Evolutionary conservation across 2,329 filamentous ascomycete species (phyloP), one percentile per base, ranked within the genome.

Genomic region (Penicillium hesseltinei): DNA sequence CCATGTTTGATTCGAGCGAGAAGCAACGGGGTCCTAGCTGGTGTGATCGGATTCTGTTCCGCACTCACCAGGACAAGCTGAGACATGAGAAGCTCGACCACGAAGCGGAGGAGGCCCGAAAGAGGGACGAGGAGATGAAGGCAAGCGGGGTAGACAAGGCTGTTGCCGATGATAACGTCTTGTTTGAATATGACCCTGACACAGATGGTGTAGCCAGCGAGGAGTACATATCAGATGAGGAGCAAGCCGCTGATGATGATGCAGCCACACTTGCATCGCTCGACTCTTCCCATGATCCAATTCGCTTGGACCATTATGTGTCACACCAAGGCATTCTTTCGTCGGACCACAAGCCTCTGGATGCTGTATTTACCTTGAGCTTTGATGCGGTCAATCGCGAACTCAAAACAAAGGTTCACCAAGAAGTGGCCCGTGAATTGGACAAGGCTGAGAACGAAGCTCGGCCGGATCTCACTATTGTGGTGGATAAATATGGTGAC

Each of bases 291-390:
- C 75, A 81, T 29, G 82, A 85, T 56, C 76, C 79, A 45, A 78
- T 87, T 29, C 68, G 73, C 25, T 73, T 87, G n/a, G 79, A 85
- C 52, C 80, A 89, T 57, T 99, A 99, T 71, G 86, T 87, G 0
- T 93, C 92, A 0, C 91, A 97, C 68, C 94, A 97, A 73, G 84
- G 89, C 19, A 88, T 99, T 25, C 84, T 90, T 17, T 96, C 93
- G 0, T 97, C 93, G 0, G 94, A 99, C 67, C 94, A 99, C 75
- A 99, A 99, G 72, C 95, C 94, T 0, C 78, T 99, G 2, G 85
- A 88, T 57, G 91, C 92, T 0, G 79, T 92, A 0, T 97, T 97
- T 69, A 88, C 84, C 0, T 76, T 99, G 8, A 88, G 89, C 44
- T 97, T 94, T 69, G 90, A 97, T 61, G 89, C 90, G 0, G 90